These are phyloP conservation scores for Closterium sp. DNA, from an alignment of 139 green algal species.

Conservation along the genomic window DNA sequence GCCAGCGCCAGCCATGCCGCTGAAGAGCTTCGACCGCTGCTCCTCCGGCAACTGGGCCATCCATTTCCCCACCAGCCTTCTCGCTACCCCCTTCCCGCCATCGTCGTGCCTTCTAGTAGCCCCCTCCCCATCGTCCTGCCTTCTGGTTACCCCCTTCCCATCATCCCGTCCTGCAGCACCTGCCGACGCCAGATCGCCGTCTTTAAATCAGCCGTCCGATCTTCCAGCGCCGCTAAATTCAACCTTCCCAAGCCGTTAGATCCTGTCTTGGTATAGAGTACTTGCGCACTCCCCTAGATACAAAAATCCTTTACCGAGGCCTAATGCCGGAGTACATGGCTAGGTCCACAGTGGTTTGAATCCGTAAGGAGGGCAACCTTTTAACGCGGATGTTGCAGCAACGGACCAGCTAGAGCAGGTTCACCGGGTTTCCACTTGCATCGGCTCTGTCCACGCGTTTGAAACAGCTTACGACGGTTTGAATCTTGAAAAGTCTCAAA, in stretches of 20 bases:
- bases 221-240: neutral
- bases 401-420: too few species aligned
- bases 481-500: too few species aligned
- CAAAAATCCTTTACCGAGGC: too few species aligned
- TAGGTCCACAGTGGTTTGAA: too few species aligned
- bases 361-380: too few species aligned
- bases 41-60: conserved; percentile 34
- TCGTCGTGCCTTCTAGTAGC: neutral
- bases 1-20: conserved; percentile 28
- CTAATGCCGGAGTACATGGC: too few species aligned
- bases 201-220: neutral
- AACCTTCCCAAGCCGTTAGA: neutral
- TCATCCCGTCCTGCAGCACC: neutral
- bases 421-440: too few species aligned
- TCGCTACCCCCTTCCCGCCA: neutral
- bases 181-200: neutral
- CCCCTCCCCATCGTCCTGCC: neutral
- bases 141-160: neutral
- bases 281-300: too few species aligned
- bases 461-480: too few species aligned
- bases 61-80: conserved; percentile 10
- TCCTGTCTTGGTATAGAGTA: neutral
- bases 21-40: conserved; percentile 47
- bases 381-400: too few species aligned
- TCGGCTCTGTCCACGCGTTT: too few species aligned